Evolutionary conservation across 306 rosid species (phyloP).

Genomic region (Trifolium fragiferum): DNA sequence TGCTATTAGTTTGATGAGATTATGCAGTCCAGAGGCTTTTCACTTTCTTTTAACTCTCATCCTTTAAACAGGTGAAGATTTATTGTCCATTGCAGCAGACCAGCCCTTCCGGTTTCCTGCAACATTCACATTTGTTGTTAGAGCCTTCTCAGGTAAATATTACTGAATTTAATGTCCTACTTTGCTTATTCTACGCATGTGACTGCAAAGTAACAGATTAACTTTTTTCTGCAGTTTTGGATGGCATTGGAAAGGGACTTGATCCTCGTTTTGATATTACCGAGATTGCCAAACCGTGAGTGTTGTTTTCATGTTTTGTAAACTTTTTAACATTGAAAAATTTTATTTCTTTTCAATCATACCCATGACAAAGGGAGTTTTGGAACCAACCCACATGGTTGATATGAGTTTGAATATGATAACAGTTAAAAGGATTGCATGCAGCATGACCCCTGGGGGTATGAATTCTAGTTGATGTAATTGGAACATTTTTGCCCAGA

Average conservation of each 20-base stretch:
- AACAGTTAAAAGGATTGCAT: background rate
- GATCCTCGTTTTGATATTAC: slow-evolving; percentile 98
- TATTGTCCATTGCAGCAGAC: slow-evolving; percentile 92
- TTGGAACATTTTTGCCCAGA: background rate
- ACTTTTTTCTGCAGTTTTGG: slow-evolving; percentile 68
- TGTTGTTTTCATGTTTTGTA: slow-evolving; percentile 36
- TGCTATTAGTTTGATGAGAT: slow-evolving; percentile 36
- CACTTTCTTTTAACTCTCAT: slow-evolving; percentile 42
- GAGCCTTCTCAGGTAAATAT: slow-evolving; percentile 93
- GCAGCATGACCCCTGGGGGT: background rate
- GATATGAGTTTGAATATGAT: slow-evolving; percentile 8
- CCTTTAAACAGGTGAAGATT: slow-evolving; percentile 86
- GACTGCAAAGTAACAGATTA: slow-evolving; percentile 28
- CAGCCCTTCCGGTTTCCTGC: slow-evolving; percentile 99
- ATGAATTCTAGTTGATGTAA: slow-evolving; percentile 15
- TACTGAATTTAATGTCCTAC: slow-evolving; percentile 24
- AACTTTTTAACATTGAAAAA: slow-evolving; percentile 14
- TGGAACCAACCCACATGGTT: background rate
- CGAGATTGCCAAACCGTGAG: slow-evolving; percentile 99
- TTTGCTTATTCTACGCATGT: slow-evolving; percentile 36
- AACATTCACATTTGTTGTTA: slow-evolving; percentile 99
- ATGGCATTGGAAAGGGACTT: slow-evolving; percentile 99
- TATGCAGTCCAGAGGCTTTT: slow-evolving; percentile 31
- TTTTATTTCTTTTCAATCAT: slow-evolving; percentile 13
- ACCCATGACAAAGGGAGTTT: slow-evolving; percentile 2